Percentiles rank a stretch among this genome's conserved stretches.
Conservation (phyloP, 177 flowering plant genomes). For the Vitis hybrid region DNA sequence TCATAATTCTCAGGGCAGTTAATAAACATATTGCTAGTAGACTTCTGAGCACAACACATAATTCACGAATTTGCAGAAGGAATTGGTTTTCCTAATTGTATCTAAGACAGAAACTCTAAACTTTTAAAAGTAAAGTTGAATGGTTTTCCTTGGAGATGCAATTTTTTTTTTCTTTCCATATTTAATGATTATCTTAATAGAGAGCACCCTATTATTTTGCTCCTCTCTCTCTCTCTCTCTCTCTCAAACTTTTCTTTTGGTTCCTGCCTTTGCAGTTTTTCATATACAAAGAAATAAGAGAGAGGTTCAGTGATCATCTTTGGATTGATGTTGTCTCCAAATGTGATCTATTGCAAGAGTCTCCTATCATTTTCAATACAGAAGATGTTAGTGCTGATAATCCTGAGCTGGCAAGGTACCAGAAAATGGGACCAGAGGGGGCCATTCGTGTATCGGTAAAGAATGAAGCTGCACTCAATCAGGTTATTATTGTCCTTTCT, state of each 20-base stretch:
- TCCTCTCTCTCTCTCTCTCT: too few relatives aligned
- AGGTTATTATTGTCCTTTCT: slow-evolving; percentile 38
- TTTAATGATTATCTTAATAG: too few relatives aligned
- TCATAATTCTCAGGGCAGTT: too few relatives aligned
- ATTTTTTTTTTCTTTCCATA: too few relatives aligned
- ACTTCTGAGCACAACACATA: too few relatives aligned
- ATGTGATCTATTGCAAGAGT: slow-evolving; percentile 65
- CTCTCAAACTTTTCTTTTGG: not conserved
- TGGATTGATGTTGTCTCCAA: slow-evolving; percentile 97
- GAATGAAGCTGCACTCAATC: slow-evolving; percentile 56
- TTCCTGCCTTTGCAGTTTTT: slow-evolving; percentile 48
- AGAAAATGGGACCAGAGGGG: slow-evolving; percentile 70
- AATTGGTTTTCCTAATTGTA: too few relatives aligned
- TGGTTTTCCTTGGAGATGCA: too few relatives aligned
- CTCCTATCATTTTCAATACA: slow-evolving; percentile 41
- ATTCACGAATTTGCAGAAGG: too few relatives aligned
- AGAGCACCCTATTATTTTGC: too few relatives aligned
- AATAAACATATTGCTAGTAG: too few relatives aligned
- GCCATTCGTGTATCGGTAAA: slow-evolving; percentile 77
- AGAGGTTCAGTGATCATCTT: slow-evolving; percentile 70
- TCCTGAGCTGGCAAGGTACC: slow-evolving; percentile 61
- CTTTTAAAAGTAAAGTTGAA: too few relatives aligned
- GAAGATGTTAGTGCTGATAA: slow-evolving; percentile 43
- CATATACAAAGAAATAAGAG: slow-evolving; percentile 74
- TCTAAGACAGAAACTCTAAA: too few relatives aligned